Conservation (phyloP, 768 basidiomycete species). For the Phaffia australis region DNA sequence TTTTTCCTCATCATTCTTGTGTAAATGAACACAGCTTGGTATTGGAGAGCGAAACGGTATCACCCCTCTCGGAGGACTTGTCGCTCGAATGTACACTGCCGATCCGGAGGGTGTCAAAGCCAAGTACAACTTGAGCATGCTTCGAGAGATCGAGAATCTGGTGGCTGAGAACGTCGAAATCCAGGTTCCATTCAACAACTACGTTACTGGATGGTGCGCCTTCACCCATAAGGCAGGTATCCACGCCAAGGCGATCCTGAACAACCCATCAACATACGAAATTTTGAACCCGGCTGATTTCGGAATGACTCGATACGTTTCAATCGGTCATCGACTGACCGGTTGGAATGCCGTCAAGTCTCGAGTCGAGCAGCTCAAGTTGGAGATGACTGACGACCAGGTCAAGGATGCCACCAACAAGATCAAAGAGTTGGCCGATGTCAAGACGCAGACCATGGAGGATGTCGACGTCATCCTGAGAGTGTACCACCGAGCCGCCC, state of each 20-base stretch:
- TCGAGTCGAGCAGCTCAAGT: slow-evolving; percentile 90
- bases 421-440: slow-evolving; percentile 98
- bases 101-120: slow-evolving; percentile 90
- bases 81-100: slow-evolving; percentile 61
- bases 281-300: slow-evolving; percentile 88
- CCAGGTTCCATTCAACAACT: slow-evolving; percentile 70
- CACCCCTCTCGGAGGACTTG: slow-evolving; percentile 90
- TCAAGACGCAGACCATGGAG: slow-evolving; percentile 97
- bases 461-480: slow-evolving; percentile 95
- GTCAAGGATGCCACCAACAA: slow-evolving; percentile 98
- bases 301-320: slow-evolving; percentile 92
- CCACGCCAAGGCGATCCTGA: slow-evolving; percentile 98
- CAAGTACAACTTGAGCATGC: slow-evolving; percentile 97
- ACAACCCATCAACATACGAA: slow-evolving; percentile 90
- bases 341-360: slow-evolving; percentile 99
- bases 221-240: slow-evolving; percentile 99
- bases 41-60: slow-evolving; percentile 99
- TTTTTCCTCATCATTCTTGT: not conserved
- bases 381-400: slow-evolving; percentile 78
- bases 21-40: slow-evolving; percentile 56
- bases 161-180: slow-evolving; percentile 98
- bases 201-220: slow-evolving; percentile 86
- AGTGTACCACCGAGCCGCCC: slow-evolving; percentile 88
- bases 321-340: slow-evolving; percentile 90
- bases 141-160: slow-evolving; percentile 96